Conservation (phyloP, 1,284 basidiomycete genomes). For the Fomitopsis schrenkii region DNA sequence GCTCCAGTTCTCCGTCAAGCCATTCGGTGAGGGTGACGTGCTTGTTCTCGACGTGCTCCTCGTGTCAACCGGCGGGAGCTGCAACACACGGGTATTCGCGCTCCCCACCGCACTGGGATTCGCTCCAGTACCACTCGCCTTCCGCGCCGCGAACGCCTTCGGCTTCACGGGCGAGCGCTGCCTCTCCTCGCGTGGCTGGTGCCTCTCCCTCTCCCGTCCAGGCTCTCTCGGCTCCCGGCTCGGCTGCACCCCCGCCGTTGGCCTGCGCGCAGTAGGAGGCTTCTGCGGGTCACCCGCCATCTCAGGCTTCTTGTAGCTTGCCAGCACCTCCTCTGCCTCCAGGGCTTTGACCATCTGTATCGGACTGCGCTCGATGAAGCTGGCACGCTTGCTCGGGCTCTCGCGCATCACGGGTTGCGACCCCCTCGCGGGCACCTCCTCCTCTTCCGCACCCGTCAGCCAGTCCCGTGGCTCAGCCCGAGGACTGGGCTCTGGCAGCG, state of each 20-base stretch:
- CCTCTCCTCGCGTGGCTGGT: constrained; percentile 13
- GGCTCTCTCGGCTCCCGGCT: constrained; percentile 11
- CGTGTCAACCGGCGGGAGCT: constrained; percentile 19
- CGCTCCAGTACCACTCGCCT: constrained; percentile 6
- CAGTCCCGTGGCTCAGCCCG: constrained; percentile 47
- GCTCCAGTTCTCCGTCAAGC: constrained; percentile 32
- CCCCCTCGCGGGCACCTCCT: constrained; percentile 14
- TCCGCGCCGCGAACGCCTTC: constrained; percentile 21
- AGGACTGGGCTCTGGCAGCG: constrained; percentile 7
- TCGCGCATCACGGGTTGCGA: constrained; percentile 51
- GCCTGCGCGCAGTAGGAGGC: constrained; percentile 13
- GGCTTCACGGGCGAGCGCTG: constrained; percentile 16
- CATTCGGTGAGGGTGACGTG: constrained; percentile 20
- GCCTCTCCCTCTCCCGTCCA: constrained; percentile 10
- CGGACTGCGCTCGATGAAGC: constrained; percentile 52
- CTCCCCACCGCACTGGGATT: constrained; percentile 10
- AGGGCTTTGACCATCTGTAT: constrained; percentile 40
- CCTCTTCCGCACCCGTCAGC: constrained; percentile 64
- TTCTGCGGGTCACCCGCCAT: constrained; percentile 5
- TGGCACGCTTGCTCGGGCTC: constrained; percentile 68
- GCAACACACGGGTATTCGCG: constrained; percentile 12
- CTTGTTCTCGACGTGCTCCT: constrained; percentile 11
- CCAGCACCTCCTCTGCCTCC: constrained; percentile 38
- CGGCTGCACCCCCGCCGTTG: constrained; percentile 1
- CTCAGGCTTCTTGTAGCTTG: constrained; percentile 9